Evolutionary conservation across 192 early-diverging fungal species (phyloP).

Genomic region (Coemansia sp.): DNA sequence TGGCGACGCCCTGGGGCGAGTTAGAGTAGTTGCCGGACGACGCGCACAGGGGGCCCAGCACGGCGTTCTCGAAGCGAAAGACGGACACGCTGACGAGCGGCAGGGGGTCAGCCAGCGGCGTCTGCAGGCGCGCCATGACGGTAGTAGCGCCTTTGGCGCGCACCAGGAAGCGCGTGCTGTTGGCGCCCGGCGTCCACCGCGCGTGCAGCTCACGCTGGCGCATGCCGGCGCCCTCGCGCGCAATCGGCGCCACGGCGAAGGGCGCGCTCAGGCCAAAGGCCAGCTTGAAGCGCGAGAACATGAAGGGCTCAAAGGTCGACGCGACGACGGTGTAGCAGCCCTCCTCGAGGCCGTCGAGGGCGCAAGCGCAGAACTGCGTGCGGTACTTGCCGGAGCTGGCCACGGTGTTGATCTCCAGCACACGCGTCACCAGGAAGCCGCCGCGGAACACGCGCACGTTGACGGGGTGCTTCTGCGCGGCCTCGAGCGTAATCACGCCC

Average conservation of each 20-base stretch:
- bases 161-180: constrained; percentile 69
- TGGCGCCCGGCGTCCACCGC: constrained; percentile 60
- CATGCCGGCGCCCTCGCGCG: constrained; percentile 80
- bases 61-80: constrained; percentile 55
- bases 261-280: constrained; percentile 61
- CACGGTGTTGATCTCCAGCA: constrained; percentile 63
- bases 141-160: constrained; percentile 60
- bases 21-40: constrained; percentile 55
- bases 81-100: constrained; percentile 74
- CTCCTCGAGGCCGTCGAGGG: constrained; percentile 60
- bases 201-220: constrained; percentile 50
- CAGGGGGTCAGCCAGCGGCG: constrained; percentile 63
- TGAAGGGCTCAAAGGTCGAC: constrained; percentile 77
- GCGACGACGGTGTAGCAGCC: constrained; percentile 80
- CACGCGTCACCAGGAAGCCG: constrained; percentile 73
- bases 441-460: constrained; percentile 72
- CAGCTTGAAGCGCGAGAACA: constrained; percentile 70
- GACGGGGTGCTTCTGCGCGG: constrained; percentile 64
- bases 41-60: constrained; percentile 18
- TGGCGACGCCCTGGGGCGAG: constrained; percentile 50
- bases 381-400: constrained; percentile 76
- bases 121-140: constrained; percentile 71
- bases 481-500: constrained; percentile 67
- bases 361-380: constrained; percentile 74
- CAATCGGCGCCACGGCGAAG: constrained; percentile 62